Conservation (phyloP, 2,329 filamentous ascomycete genomes). For the Ophiostoma triangulosporum region DNA sequence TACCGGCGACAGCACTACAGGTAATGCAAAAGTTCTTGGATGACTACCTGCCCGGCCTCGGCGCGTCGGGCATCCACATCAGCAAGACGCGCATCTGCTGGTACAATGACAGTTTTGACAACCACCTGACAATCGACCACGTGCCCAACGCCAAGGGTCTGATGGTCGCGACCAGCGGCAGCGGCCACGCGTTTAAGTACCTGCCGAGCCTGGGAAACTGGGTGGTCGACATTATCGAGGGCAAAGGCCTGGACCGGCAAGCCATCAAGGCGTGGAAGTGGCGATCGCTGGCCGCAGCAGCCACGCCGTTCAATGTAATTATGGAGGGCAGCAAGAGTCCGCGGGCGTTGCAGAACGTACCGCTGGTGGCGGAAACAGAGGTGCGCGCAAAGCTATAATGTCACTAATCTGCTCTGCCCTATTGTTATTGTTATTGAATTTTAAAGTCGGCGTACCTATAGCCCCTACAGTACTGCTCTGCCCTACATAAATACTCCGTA, state of each 20-base stretch:
- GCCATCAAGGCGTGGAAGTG: conserved; percentile 14
- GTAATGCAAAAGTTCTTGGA: conserved; percentile 21
- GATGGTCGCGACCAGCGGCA: conserved; percentile 10
- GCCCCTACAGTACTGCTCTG: too few species aligned
- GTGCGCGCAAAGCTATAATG: not conserved
- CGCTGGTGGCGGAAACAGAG: conserved; percentile 2
- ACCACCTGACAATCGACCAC: conserved; percentile 22
- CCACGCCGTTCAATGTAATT: conserved; percentile 9
- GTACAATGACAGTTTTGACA: conserved; percentile 24
- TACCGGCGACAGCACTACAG: conserved; percentile 8
- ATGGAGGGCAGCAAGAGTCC: conserved; percentile 14
- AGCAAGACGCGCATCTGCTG: conserved; percentile 23
- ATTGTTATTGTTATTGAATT: not conserved
- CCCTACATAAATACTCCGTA: too few species aligned
- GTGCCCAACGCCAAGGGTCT: conserved; percentile 16
- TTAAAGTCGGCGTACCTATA: too few species aligned
- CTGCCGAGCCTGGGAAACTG: conserved; percentile 20
- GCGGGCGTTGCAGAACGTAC: conserved; percentile 13
- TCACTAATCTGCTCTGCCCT: not conserved
- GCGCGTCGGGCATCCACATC: conserved; percentile 20
- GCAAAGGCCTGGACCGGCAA: conserved; percentile 15
- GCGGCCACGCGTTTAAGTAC: conserved; percentile 21
- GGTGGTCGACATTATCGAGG: conserved; percentile 32
- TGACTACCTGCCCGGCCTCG: conserved; percentile 29
- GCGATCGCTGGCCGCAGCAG: conserved; percentile 4